Percentiles rank a stretch among this genome's conserved stretches.
Evolutionary conservation across 768 basidiomycete genomes (phyloP).

Genomic region (Bullera alba): DNA sequence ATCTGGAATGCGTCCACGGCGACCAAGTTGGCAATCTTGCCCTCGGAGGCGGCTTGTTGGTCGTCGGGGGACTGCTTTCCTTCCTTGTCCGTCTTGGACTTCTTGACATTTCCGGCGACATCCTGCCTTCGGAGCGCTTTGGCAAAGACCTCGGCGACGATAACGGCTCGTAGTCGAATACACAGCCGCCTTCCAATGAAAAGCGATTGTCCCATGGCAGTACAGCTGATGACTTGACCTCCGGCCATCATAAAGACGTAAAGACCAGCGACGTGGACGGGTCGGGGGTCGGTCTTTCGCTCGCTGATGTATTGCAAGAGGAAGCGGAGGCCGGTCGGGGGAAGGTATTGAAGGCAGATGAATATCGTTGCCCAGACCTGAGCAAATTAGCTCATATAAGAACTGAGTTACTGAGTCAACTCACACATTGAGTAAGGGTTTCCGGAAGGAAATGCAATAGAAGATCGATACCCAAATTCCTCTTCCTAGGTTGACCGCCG

Average conservation of each 20-base stretch:
- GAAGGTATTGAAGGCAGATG: conserved; percentile 44
- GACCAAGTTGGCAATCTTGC: conserved; percentile 44
- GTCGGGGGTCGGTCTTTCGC: conserved; percentile 32
- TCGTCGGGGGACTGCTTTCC: conserved; percentile 19
- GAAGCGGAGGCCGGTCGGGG: conserved; percentile 46
- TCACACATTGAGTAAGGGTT: conserved; percentile 26
- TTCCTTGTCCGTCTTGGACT: conserved; percentile 13
- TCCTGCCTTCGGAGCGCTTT: conserved; percentile 48
- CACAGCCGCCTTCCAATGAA: conserved; percentile 46
- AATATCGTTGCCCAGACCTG: conserved; percentile 36
- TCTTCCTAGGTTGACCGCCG: conserved; percentile 14
- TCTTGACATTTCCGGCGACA: conserved; percentile 40
- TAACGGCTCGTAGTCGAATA: conserved; percentile 44
- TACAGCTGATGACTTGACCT: conserved; percentile 35
- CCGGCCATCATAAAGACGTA: conserved; percentile 47
- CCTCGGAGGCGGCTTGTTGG: conserved; percentile 25
- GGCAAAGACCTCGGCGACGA: conserved; percentile 47
- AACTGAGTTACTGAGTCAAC: background rate
- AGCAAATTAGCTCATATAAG: background rate
- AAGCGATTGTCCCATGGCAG: conserved; percentile 41
- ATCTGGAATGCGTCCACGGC: conserved; percentile 44
- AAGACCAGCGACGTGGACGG: conserved; percentile 45
- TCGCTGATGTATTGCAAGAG: conserved; percentile 45
- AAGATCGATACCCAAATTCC: conserved; percentile 28
- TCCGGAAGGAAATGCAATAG: conserved; percentile 33